These are phyloP conservation scores for Starmera amethionina DNA, from an alignment of 805 yeast species.

Conservation along the genomic window DNA sequence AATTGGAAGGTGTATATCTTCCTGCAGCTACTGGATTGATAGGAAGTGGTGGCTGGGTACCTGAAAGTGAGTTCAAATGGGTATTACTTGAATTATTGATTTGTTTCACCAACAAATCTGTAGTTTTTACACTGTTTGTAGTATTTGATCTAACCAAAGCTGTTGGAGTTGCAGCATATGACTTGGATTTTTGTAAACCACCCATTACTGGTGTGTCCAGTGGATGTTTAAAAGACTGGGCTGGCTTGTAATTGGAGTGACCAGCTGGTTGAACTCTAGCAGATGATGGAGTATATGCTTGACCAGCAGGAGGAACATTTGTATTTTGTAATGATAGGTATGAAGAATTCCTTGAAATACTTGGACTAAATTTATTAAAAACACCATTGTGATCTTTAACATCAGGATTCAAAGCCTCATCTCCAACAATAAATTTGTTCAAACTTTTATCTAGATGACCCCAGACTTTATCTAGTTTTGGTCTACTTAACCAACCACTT, in stretches of 20 bases:
- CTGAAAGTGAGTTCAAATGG: neutral
- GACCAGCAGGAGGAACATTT: neutral
- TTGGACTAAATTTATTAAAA: slow-evolving; percentile 64
- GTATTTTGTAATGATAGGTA: slow-evolving; percentile 10
- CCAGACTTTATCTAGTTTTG: slow-evolving; percentile 76
- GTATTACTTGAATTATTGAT: neutral
- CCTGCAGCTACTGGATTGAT: neutral
- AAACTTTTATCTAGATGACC: slow-evolving; percentile 77
- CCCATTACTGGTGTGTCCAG: neutral
- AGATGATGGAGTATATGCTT: slow-evolving; percentile 14
- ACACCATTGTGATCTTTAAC: slow-evolving; percentile 39
- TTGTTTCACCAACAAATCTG: neutral
- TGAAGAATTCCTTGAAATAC: slow-evolving; percentile 45
- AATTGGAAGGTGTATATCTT: too few relatives aligned
- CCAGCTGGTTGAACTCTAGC: too few relatives aligned
- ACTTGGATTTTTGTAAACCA: neutral
- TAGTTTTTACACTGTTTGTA: neutral
- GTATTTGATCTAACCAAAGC: neutral
- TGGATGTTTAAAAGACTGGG: neutral
- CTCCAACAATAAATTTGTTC: slow-evolving; percentile 79
- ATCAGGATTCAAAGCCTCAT: slow-evolving; percentile 38
- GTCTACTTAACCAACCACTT: slow-evolving; percentile 73
- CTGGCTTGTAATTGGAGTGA: too few relatives aligned
- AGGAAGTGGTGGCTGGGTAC: neutral
- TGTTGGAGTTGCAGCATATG: neutral